A percentile compares a stretch with the other conserved stretches of the same genome.
These are phyloP conservation scores for Kwoniella sp. DNA, from an alignment of 768 basidiomycete genomes.

Conservation along the genomic window DNA sequence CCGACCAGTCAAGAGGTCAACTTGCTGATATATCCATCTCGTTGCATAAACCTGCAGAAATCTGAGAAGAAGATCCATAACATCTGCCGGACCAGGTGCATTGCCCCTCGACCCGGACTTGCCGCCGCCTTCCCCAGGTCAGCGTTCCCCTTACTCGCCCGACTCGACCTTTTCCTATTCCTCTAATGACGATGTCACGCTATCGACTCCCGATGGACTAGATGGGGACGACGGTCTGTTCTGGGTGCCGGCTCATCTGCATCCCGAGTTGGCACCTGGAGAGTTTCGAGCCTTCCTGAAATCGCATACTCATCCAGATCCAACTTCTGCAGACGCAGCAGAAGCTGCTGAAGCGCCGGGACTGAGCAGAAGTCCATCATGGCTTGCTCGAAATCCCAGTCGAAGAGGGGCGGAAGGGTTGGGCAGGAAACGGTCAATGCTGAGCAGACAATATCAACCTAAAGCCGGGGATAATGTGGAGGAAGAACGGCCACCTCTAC, in stretches of 20 bases:
- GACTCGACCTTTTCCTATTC: conserved; percentile 33
- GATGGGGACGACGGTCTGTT: conserved; percentile 81
- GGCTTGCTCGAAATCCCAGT: conserved; percentile 47
- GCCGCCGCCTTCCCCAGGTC: conserved; percentile 69
- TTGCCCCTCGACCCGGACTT: conserved; percentile 90
- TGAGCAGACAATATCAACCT: conserved; percentile 89
- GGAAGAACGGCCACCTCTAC: conserved; percentile 62
- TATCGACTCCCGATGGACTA: conserved; percentile 55
- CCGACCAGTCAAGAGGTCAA: background rate
- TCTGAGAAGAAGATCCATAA: conserved; percentile 75
- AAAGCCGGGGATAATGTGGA: conserved; percentile 74
- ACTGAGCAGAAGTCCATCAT: conserved; percentile 36
- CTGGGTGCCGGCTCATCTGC: conserved; percentile 96
- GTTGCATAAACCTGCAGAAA: conserved; percentile 32
- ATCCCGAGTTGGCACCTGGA: conserved; percentile 95
- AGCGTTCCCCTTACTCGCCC: conserved; percentile 17
- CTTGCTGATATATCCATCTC: background rate
- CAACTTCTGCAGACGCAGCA: conserved; percentile 31
- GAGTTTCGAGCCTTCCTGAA: conserved; percentile 95
- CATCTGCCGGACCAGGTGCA: conserved; percentile 72
- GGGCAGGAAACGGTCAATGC: conserved; percentile 88
- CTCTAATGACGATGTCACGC: conserved; percentile 46
- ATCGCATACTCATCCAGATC: conserved; percentile 71
- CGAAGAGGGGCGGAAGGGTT: conserved; percentile 60
- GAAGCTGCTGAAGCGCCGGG: conserved; percentile 33